Evolutionary conservation across 192 early-diverging fungal species (phyloP).

Genomic region (Coemansia pectinata): DNA sequence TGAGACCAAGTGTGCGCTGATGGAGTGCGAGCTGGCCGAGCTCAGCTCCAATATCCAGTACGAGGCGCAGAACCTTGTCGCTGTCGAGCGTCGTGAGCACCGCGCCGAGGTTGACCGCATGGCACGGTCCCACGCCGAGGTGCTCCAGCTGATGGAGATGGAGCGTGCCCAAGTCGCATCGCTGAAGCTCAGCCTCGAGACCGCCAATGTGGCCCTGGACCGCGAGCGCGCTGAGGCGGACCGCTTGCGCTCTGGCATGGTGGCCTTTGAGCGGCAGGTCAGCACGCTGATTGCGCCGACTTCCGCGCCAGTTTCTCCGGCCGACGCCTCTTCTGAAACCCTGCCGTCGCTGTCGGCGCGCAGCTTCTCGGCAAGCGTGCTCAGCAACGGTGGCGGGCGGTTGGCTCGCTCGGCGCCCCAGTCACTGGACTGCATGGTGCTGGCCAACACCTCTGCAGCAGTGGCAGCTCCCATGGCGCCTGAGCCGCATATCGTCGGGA

Average conservation of each 20-base stretch:
- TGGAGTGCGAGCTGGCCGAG: constrained; percentile 55
- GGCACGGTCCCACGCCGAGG: constrained; percentile 18
- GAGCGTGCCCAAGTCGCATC: constrained; percentile 43
- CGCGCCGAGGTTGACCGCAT: constrained; percentile 30
- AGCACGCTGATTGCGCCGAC: background rate
- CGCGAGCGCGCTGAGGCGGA: constrained; percentile 25
- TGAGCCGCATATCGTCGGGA: constrained; percentile 34
- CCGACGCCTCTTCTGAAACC: background rate
- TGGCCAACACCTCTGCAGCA: background rate
- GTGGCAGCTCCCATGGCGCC: background rate
- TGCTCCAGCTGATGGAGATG: constrained; percentile 45
- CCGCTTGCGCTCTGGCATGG: constrained; percentile 25
- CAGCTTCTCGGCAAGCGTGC: background rate
- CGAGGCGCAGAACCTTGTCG: constrained; percentile 50
- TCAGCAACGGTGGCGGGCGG: background rate
- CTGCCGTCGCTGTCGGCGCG: background rate
- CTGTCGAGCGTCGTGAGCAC: constrained; percentile 44
- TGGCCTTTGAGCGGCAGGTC: constrained; percentile 37
- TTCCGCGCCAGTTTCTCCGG: background rate
- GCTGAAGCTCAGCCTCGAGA: constrained; percentile 45
- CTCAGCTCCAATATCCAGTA: constrained; percentile 50
- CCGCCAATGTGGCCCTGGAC: constrained; percentile 24
- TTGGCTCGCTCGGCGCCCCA: constrained; percentile 7
- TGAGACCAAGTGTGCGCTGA: constrained; percentile 48
- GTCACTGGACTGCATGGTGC: background rate